These are phyloP conservation scores for Ramularia collo-cygni DNA, from an alignment of 2,329 filamentous ascomycete species.

Conservation along the genomic window DNA sequence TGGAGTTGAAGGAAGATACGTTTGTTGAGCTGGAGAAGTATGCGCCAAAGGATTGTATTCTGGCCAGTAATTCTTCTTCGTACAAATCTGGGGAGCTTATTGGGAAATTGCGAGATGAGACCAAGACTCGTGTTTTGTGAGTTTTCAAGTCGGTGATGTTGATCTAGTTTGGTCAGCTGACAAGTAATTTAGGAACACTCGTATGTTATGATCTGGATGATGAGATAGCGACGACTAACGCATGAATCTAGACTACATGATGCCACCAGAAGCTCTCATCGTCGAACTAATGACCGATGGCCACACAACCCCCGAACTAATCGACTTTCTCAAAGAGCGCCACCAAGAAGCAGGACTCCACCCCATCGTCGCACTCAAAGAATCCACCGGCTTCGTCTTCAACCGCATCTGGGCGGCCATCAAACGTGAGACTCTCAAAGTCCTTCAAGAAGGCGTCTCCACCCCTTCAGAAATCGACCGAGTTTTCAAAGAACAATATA, in stretches of 20 bases:
- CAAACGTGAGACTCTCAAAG: constrained; percentile 46
- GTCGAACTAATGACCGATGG: constrained; percentile 52
- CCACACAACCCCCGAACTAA: constrained; percentile 36
- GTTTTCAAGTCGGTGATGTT: background rate
- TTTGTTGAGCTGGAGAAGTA: constrained; percentile 42
- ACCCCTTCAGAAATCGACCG: constrained; percentile 45
- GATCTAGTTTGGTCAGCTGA: background rate
- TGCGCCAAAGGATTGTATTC: constrained; percentile 41
- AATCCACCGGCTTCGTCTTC: constrained; percentile 50
- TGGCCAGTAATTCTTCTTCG: constrained; percentile 47
- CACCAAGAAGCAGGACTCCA: constrained; percentile 36
- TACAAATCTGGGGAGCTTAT: constrained; percentile 48
- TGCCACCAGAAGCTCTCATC: constrained; percentile 34
- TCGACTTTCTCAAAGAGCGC: constrained; percentile 40
- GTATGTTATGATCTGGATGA: background rate
- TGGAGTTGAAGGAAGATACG: constrained; percentile 43
- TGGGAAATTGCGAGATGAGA: constrained; percentile 33
- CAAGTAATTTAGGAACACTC: no score
- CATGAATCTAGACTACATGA: constrained; percentile 1
- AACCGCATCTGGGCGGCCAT: constrained; percentile 53
- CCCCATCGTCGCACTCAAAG: constrained; percentile 39
- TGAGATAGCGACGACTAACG: no score
- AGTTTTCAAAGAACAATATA: constrained; percentile 37
- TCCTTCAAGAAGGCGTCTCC: constrained; percentile 46
- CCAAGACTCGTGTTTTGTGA: constrained; percentile 24